Evolutionary conservation across 148 eudicot genomes (phyloP).

Genomic region (Nepenthes gracilis): DNA sequence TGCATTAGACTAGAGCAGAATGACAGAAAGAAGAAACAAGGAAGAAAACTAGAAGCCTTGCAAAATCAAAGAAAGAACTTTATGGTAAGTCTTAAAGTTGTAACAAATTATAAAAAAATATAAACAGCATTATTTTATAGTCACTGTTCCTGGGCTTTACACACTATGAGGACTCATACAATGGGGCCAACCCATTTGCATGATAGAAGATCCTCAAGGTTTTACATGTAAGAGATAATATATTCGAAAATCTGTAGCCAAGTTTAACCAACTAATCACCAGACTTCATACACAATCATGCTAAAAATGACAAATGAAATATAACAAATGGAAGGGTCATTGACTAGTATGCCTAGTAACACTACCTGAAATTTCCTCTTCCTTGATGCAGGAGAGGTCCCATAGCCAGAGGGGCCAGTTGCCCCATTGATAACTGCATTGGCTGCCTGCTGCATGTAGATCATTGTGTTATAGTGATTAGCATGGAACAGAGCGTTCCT

Average conservation of each 20-base stretch:
- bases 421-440: conserved; percentile 45
- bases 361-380: conserved; percentile 31
- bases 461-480: conserved; percentile 19
- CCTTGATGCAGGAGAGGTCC: conserved; percentile 27
- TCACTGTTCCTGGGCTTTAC: too few species aligned
- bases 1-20: too few species aligned
- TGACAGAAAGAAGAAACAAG: not conserved
- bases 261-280: not conserved
- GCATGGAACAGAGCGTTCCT: conserved; percentile 30
- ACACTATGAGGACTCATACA: too few species aligned
- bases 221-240: too few species aligned
- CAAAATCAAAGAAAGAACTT: not conserved
- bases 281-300: not conserved
- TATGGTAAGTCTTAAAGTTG: not conserved
- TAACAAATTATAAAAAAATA: not conserved
- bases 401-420: conserved; percentile 28
- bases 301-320: not conserved
- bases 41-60: not conserved
- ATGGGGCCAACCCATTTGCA: too few species aligned
- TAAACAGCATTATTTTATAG: not conserved
- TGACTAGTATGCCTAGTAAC: conserved; percentile 13
- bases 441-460: conserved; percentile 30
- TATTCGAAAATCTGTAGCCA: not conserved
- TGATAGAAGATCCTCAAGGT: too few species aligned
- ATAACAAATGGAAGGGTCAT: conserved; percentile 16